These are phyloP conservation scores for Rhodotorula graminis DNA, from an alignment of 768 basidiomycete species.

Conservation along the genomic window DNA sequence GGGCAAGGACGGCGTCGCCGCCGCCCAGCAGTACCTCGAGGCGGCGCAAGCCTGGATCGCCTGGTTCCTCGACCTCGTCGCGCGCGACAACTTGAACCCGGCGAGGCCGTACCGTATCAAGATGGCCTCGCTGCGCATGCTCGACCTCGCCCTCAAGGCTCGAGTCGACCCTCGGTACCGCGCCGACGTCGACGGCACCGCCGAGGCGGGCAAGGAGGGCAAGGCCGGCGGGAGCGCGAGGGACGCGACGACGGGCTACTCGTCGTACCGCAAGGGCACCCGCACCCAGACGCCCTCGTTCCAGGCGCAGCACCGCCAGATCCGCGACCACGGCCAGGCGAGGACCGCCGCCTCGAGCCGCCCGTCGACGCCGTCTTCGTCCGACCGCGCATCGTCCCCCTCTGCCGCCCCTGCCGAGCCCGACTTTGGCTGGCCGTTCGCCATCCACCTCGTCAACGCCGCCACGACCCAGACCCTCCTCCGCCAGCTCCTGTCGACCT, in stretches of 20 bases:
- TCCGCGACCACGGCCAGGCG: not conserved
- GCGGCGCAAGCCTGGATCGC: constrained; percentile 10
- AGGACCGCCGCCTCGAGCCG: not conserved
- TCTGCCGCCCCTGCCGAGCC: not conserved
- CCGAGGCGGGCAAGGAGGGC: not conserved
- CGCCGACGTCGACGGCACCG: not conserved
- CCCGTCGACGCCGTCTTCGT: not conserved
- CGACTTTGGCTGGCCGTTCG: constrained; percentile 24
- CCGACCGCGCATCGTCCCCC: not conserved
- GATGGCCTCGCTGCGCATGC: constrained; percentile 33
- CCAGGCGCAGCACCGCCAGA: constrained; percentile 9
- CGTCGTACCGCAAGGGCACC: constrained; percentile 30
- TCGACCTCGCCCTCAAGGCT: constrained; percentile 35
- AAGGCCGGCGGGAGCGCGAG: not conserved
- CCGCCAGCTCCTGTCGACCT: constrained; percentile 33
- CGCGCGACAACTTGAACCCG: constrained; percentile 19
- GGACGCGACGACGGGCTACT: constrained; percentile 28
- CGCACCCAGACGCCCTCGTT: constrained; percentile 24
- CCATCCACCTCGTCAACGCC: constrained; percentile 22
- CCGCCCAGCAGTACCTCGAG: constrained; percentile 20
- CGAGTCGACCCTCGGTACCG: constrained; percentile 22
- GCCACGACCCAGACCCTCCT: constrained; percentile 30
- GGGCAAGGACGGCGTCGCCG: constrained; percentile 19
- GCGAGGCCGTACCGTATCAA: constrained; percentile 35
- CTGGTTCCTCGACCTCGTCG: constrained; percentile 17